Evolutionary conservation across 352 stramenopile species (phyloP).

Genomic region (Phytophthora aleatoria): DNA sequence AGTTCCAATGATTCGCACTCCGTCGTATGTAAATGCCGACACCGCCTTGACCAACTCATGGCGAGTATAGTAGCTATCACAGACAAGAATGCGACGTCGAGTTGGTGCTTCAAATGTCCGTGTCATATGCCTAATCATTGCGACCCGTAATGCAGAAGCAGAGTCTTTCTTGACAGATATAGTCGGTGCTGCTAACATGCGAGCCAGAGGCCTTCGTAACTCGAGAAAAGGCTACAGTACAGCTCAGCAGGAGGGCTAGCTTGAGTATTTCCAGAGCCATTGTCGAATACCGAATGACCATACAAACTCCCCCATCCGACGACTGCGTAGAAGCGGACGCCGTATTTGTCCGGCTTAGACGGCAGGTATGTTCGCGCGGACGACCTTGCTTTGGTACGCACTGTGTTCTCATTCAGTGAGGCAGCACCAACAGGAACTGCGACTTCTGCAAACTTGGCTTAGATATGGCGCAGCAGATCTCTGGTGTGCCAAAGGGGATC

Average conservation of each 20-base stretch:
- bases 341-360: slow-evolving; percentile 10
- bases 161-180: neutral
- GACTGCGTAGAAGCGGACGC: slow-evolving; percentile 5
- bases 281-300: slow-evolving; percentile 1
- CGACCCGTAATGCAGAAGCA: slow-evolving; percentile 3
- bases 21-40: neutral
- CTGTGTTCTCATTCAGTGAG: slow-evolving; percentile 10
- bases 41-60: neutral
- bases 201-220: neutral
- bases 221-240: neutral
- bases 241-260: neutral
- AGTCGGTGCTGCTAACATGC: neutral
- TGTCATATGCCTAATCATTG: slow-evolving; percentile 7
- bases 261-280: slow-evolving; percentile 2
- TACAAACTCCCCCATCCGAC: slow-evolving; percentile 11
- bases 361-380: neutral
- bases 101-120: neutral
- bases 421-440: slow-evolving; percentile 3
- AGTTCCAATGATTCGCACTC: neutral
- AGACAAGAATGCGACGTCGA: neutral
- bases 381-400: slow-evolving; percentile 4
- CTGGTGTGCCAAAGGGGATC: slow-evolving; percentile 11
- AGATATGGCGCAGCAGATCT: neutral
- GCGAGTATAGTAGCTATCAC: slow-evolving; percentile 1
- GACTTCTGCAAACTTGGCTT: slow-evolving; percentile 2